Conservation (phyloP, 2,329 filamentous ascomycete genomes). For the Colletotrichum orbiculare region DNA sequence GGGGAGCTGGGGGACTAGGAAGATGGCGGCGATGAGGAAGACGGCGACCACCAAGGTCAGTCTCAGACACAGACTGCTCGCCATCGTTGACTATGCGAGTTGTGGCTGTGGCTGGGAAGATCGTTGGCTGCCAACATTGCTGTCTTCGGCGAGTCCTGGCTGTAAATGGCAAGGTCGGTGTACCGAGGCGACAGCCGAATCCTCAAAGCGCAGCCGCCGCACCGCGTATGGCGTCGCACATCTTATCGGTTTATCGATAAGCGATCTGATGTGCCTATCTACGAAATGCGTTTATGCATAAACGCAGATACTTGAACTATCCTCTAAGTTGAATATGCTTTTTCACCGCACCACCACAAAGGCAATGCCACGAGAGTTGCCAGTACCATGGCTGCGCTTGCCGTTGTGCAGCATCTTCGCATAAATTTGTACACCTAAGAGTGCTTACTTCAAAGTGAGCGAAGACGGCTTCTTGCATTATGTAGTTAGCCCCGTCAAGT, state of each 20-base stretch:
- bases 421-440: too few species aligned
- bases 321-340: too few species aligned
- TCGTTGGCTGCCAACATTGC: slow-evolving; percentile 12
- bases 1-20: slow-evolving; percentile 32
- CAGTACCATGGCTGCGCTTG: too few species aligned
- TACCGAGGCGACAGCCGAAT: slow-evolving; percentile 17
- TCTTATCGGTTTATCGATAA: slow-evolving; percentile 10
- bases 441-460: too few species aligned
- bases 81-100: slow-evolving; percentile 3
- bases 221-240: background rate
- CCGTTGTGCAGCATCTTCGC: too few species aligned
- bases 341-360: too few species aligned
- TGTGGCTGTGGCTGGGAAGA: slow-evolving; percentile 1
- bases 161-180: background rate
- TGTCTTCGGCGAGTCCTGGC: background rate
- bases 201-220: slow-evolving; percentile 14
- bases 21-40: slow-evolving; percentile 33
- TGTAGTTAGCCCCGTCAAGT: too few species aligned
- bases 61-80: slow-evolving; percentile 26
- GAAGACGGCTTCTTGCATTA: too few species aligned
- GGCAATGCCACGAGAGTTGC: too few species aligned
- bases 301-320: background rate
- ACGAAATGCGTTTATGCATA: slow-evolving; percentile 1
- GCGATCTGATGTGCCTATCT: background rate
- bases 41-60: slow-evolving; percentile 31